A percentile compares a stretch with the other conserved stretches of the same genome.
Evolutionary conservation across 768 basidiomycete species (phyloP).

Genomic region (Boletus bicolor): DNA sequence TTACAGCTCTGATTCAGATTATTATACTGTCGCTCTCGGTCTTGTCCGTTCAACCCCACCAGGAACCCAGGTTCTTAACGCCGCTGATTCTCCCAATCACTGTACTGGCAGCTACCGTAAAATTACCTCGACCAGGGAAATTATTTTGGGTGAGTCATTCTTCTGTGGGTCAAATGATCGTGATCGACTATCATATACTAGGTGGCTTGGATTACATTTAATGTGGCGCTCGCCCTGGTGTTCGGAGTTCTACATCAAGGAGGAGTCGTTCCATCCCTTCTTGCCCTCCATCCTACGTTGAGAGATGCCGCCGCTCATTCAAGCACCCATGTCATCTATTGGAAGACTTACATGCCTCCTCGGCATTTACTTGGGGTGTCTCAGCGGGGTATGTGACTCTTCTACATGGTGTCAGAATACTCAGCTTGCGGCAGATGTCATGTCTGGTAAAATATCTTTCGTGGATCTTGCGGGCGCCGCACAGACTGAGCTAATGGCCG

Average conservation of each 20-base stretch:
- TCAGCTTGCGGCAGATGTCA: slow-evolving; percentile 21
- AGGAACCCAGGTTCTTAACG: slow-evolving; percentile 38
- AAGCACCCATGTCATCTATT: slow-evolving; percentile 29
- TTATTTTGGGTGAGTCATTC: slow-evolving; percentile 33
- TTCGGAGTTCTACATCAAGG: slow-evolving; percentile 41
- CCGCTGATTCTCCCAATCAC: slow-evolving; percentile 36
- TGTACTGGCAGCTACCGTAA: slow-evolving; percentile 26
- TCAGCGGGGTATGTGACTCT: slow-evolving; percentile 17
- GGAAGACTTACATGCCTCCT: slow-evolving; percentile 43
- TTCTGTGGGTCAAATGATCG: background rate
- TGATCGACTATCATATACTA: slow-evolving; percentile 6
- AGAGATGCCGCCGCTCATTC: background rate
- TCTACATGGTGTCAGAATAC: background rate
- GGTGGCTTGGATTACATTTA: slow-evolving; percentile 30
- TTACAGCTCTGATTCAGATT: slow-evolving; percentile 30
- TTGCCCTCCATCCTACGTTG: slow-evolving; percentile 31
- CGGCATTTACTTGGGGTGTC: slow-evolving; percentile 33
- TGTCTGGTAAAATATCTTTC: slow-evolving; percentile 19
- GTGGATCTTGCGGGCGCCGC: slow-evolving; percentile 32
- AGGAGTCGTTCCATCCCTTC: slow-evolving; percentile 39
- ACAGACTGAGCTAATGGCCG: slow-evolving; percentile 12
- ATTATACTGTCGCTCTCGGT: slow-evolving; percentile 28
- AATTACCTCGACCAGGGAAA: slow-evolving; percentile 25
- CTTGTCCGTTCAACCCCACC: slow-evolving; percentile 37
- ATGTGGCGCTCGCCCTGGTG: slow-evolving; percentile 27